Percentiles rank a stretch among this genome's conserved stretches.
Evolutionary conservation across 2,329 filamentous ascomycete genomes (phyloP).

Genomic region (Neofusicoccum sp.): DNA sequence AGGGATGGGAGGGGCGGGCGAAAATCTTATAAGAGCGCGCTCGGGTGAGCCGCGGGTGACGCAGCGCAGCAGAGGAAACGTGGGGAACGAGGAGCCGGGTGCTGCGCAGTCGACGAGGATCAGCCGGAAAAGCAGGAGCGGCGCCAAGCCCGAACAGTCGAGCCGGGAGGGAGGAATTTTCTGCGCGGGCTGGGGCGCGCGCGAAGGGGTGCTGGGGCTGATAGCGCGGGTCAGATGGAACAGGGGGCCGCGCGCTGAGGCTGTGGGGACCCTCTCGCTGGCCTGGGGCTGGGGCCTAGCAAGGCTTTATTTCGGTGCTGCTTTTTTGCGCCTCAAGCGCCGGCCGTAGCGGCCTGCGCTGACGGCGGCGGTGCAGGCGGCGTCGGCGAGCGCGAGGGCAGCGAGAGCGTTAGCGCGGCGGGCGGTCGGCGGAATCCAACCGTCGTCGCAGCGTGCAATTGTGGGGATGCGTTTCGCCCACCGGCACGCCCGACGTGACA

Average conservation of each 20-base stretch:
- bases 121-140: slow-evolving; percentile 17
- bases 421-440: slow-evolving; percentile 10
- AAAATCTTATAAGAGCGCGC: slow-evolving; percentile 33
- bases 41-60: slow-evolving; percentile 24
- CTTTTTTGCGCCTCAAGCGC: slow-evolving; percentile 13
- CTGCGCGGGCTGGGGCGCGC: slow-evolving; percentile 11
- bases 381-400: neutral
- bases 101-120: slow-evolving; percentile 18
- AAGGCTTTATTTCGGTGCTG: slow-evolving; percentile 17
- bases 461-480: slow-evolving; percentile 15
- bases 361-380: neutral
- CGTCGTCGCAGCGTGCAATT: slow-evolving; percentile 13
- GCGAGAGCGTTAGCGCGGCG: neutral
- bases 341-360: neutral
- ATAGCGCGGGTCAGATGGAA: slow-evolving; percentile 8
- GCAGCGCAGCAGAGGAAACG: slow-evolving; percentile 21
- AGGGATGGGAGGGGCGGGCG: slow-evolving; percentile 34
- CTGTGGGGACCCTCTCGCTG: slow-evolving; percentile 6
- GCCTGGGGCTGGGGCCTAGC: slow-evolving; percentile 11
- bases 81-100: slow-evolving; percentile 23
- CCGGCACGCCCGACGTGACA: slow-evolving; percentile 12
- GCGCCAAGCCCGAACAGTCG: slow-evolving; percentile 18
- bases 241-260: slow-evolving; percentile 5
- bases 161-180: slow-evolving; percentile 18
- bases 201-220: slow-evolving; percentile 2